Percentiles rank a stretch among this genome's conserved stretches.
phyloP scores from a whole-genome alignment of 2,329 filamentous ascomycete genomes.

The Alternaria angustiovoidea region DNA sequence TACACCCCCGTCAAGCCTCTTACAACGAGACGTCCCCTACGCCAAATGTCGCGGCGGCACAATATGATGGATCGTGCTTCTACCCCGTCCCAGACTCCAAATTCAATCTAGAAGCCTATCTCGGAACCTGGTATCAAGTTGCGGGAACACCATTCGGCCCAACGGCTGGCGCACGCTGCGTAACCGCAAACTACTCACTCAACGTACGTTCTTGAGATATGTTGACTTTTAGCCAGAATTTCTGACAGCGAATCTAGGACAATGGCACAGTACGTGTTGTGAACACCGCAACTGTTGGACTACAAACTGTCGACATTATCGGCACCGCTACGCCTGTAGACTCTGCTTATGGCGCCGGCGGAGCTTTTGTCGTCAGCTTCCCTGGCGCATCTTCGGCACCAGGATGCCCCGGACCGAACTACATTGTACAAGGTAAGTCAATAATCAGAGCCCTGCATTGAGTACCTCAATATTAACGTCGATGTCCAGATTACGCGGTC shows the following conservation, averaged over 20 bases:
- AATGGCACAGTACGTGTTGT: conserved; percentile 37
- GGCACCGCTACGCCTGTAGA: conserved; percentile 35
- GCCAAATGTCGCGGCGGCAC: conserved; percentile 29
- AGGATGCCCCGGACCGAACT: conserved; percentile 38
- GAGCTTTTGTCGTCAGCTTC: conserved; percentile 37
- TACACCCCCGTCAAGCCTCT: conserved; percentile 17
- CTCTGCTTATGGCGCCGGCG: conserved; percentile 29
- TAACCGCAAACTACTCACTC: conserved; percentile 34
- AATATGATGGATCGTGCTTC: conserved; percentile 39
- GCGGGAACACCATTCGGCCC: conserved; percentile 42
- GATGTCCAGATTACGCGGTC: conserved; percentile 27
- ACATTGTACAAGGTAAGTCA: conserved; percentile 39
- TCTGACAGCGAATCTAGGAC: conserved; percentile 11
- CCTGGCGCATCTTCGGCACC: conserved; percentile 21
- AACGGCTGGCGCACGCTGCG: conserved; percentile 35
- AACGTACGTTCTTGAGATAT: conserved; percentile 20
- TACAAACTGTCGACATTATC: conserved; percentile 22
- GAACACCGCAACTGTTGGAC: conserved; percentile 32
- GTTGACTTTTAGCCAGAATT: not conserved
- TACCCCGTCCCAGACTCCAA: conserved; percentile 37
- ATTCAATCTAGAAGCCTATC: conserved; percentile 37
- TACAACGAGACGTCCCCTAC: conserved; percentile 17
- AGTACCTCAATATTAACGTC: conserved; percentile 1
- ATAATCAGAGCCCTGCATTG: not conserved
- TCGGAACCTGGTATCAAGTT: conserved; percentile 44